Evolutionary conservation across 2,329 filamentous ascomycete species (phyloP), one percentile per base, ranked within the genome.

Genomic region (Clarireedia homoeocarpa): DNA sequence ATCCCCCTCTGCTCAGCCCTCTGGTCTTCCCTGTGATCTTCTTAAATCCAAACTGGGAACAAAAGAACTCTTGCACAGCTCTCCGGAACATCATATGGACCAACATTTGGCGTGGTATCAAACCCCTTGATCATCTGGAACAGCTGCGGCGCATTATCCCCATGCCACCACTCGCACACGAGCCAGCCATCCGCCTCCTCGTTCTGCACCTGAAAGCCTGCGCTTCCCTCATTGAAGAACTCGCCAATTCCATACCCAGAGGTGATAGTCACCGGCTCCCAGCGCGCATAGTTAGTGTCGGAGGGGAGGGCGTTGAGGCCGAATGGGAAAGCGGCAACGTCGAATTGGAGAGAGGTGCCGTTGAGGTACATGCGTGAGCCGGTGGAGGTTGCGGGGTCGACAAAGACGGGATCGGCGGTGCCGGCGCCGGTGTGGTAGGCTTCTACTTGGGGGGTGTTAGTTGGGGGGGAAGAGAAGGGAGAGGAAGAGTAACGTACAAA

Each of bases 81-180:
- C 10, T 40, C 52, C 0, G 59, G 58, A 10, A 63, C 42, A 45
- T 53, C 44, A 53, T 53, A 49, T 24, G 60, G 45, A 2, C 38
- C 38, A 34, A 17, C n/a, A 38, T n/a, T 47, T 1, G 20, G 48
- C 12, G 15, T 14, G 4, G n/a, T 40, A 58, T 62, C 59, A 57
- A 61, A 64, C 2, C 56, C 52, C 56, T 57, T 59, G 14, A 64
- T 60, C 51, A 64, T 44, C 49, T 62, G 56, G 34, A 66, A 64
- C 9, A 65, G 26, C 23, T 65, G 63, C n/a, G 62, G 63, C 5
- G 58, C 58, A 54, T 65, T 64, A 20, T 57, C n/a, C 0, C 56
- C 62, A 55, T 64, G 63, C 36, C 36, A 59, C 62, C 63, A 65
- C 39, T 65, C 61, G n/a, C 64, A 66, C 3, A 64, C 63, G 15